These are phyloP conservation scores for Elsinoe batatas DNA, from an alignment of 2,329 filamentous ascomycete genomes.

Conservation along the genomic window DNA sequence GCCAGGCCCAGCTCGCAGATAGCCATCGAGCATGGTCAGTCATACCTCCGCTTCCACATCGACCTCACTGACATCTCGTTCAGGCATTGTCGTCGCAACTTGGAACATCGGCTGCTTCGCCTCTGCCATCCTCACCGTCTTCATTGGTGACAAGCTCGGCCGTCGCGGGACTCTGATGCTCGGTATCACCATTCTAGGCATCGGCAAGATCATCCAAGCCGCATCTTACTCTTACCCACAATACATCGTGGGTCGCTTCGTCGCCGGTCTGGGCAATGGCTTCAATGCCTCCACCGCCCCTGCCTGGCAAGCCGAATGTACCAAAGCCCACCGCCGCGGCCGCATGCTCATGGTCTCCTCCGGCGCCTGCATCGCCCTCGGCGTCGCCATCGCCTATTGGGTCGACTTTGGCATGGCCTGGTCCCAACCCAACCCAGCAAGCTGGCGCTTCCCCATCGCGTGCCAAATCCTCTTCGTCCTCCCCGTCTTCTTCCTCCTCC, in stretches of 20 bases:
- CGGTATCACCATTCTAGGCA: constrained; percentile 48
- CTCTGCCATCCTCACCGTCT: constrained; percentile 33
- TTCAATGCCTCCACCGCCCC: constrained; percentile 36
- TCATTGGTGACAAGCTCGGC: constrained; percentile 50
- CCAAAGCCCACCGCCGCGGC: constrained; percentile 36
- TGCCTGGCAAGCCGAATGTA: constrained; percentile 39
- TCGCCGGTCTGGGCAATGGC: constrained; percentile 35
- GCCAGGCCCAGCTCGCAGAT: constrained; percentile 26
- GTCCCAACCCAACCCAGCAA: constrained; percentile 22
- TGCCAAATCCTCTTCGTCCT: constrained; percentile 24
- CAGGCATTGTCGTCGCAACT: constrained; percentile 31
- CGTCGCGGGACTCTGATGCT: constrained; percentile 49
- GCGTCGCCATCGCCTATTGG: constrained; percentile 36
- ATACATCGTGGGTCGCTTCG: constrained; percentile 40
- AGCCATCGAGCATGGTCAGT: constrained; percentile 32
- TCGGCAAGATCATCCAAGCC: constrained; percentile 51
- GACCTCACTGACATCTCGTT: neutral
- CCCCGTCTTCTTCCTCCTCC: constrained; percentile 18
- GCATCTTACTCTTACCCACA: constrained; percentile 37
- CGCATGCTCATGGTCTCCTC: constrained; percentile 41
- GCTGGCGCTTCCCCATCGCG: constrained; percentile 26
- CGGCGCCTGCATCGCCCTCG: constrained; percentile 37
- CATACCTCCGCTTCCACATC: constrained; percentile 12
- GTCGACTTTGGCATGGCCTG: constrained; percentile 25
- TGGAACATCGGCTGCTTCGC: constrained; percentile 36